phyloP scores from a whole-genome alignment of 1,284 basidiomycete species.

The Nidula niveotomentosa region DNA sequence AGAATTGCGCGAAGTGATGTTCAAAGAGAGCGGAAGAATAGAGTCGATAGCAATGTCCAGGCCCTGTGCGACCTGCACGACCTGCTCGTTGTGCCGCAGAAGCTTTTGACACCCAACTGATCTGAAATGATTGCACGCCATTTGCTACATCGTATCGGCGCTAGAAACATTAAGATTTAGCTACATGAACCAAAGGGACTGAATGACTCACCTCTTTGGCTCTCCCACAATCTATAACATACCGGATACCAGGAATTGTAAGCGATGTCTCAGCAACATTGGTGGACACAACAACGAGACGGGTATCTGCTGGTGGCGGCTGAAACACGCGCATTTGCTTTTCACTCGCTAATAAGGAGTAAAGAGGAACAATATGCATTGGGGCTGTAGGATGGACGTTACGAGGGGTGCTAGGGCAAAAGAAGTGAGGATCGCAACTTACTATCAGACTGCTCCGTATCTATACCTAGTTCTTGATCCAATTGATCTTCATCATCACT shows the following conservation, averaged over 20 bases:
- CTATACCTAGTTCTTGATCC: slow-evolving; percentile 52
- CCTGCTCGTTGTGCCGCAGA: slow-evolving; percentile 95
- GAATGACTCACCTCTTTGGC: slow-evolving; percentile 81
- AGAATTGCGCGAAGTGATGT: slow-evolving; percentile 87
- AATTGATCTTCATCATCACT: slow-evolving; percentile 57
- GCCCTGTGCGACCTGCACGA: slow-evolving; percentile 94
- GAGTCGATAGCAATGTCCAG: slow-evolving; percentile 91
- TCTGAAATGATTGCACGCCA: slow-evolving; percentile 95
- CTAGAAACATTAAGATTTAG: slow-evolving; percentile 42
- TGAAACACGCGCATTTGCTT: slow-evolving; percentile 97
- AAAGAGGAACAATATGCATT: slow-evolving; percentile 90
- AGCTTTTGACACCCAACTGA: slow-evolving; percentile 95
- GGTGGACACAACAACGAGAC: slow-evolving; percentile 96
- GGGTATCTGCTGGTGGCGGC: slow-evolving; percentile 79
- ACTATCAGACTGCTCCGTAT: slow-evolving; percentile 65
- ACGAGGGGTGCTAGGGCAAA: too few relatives aligned
- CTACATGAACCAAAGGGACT: slow-evolving; percentile 23
- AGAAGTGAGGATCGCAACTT: slow-evolving; percentile 9
- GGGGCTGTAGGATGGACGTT: slow-evolving; percentile 45
- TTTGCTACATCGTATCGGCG: slow-evolving; percentile 96
- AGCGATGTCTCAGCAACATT: slow-evolving; percentile 99
- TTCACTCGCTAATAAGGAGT: slow-evolving; percentile 96
- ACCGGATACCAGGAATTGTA: slow-evolving; percentile 97
- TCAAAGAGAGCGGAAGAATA: slow-evolving; percentile 92
- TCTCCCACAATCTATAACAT: slow-evolving; percentile 95